A percentile compares a stretch with the other conserved stretches of the same genome.
These are phyloP conservation scores for Pseudocercospora crystallina DNA, from an alignment of 2,329 filamentous ascomycete genomes.

Conservation along the genomic window DNA sequence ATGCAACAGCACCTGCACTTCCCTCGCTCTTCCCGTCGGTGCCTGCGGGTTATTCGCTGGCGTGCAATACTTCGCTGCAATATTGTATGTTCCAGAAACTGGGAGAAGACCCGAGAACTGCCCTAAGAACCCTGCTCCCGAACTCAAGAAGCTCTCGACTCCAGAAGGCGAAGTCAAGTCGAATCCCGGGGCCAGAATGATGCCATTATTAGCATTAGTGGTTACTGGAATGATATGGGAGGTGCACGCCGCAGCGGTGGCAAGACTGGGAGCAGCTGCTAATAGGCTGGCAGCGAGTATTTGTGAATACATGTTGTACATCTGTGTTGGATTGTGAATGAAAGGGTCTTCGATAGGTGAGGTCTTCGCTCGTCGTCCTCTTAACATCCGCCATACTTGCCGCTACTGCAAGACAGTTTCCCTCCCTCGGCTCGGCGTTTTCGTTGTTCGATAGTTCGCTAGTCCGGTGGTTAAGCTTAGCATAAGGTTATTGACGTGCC, in stretches of 20 bases:
- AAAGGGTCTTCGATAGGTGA: too few species aligned
- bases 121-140: constrained; percentile 18
- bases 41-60: constrained; percentile 7
- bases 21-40: constrained; percentile 9
- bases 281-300: not conserved
- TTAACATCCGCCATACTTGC: too few species aligned
- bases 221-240: constrained; percentile 12
- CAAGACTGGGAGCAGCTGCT: constrained; percentile 6
- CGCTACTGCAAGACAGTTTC: too few species aligned
- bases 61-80: constrained; percentile 19
- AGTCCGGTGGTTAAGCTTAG: not conserved
- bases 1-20: constrained; percentile 19
- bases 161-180: constrained; percentile 16
- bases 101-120: constrained; percentile 13
- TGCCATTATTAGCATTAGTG: constrained; percentile 13
- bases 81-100: constrained; percentile 16
- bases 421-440: not conserved
- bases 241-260: constrained; percentile 12
- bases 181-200: constrained; percentile 11
- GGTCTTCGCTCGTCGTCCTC: too few species aligned
- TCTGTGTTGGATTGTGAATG: not conserved
- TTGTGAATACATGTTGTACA: constrained; percentile 2
- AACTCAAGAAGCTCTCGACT: constrained; percentile 16
- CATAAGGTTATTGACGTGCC: not conserved
- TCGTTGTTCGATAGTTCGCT: not conserved